Conservation (phyloP, 2,329 filamentous ascomycete species). For the Cercospora sesami region DNA sequence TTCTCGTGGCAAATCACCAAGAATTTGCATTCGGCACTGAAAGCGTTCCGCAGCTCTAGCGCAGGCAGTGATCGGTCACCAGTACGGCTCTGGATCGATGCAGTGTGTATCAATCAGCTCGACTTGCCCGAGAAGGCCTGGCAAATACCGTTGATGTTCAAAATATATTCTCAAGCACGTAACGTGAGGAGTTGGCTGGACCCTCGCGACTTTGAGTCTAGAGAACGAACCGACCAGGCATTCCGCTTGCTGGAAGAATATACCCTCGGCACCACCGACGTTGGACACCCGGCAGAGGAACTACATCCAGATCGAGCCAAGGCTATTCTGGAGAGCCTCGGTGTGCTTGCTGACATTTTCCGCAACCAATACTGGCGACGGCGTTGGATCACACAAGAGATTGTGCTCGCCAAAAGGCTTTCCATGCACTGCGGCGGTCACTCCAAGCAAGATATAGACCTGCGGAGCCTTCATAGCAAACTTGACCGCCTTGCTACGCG, state of each 20-base stretch:
- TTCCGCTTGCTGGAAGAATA: background rate
- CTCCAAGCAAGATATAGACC: background rate
- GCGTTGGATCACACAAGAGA: background rate
- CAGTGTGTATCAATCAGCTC: background rate
- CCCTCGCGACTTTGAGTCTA: background rate
- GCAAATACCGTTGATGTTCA: background rate
- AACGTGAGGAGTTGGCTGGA: background rate
- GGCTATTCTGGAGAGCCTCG: background rate
- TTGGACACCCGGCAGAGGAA: background rate
- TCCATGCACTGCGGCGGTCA: background rate
- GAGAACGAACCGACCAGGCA: background rate
- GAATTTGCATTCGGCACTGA: background rate
- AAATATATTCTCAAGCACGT: background rate
- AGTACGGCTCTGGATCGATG: background rate
- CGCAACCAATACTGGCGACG: background rate
- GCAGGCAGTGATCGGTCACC: background rate
- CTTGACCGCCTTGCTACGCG: background rate
- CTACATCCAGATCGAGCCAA: background rate
- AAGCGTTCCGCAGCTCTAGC: background rate
- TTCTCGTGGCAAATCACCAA: background rate
- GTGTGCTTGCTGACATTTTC: background rate
- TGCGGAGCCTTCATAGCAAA: background rate
- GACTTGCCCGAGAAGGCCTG: background rate
- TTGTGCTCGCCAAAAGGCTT: background rate
- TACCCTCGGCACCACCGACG: background rate